Conservation (phyloP, 768 basidiomycete genomes). For the Pleurotus citrinopileatus region DNA sequence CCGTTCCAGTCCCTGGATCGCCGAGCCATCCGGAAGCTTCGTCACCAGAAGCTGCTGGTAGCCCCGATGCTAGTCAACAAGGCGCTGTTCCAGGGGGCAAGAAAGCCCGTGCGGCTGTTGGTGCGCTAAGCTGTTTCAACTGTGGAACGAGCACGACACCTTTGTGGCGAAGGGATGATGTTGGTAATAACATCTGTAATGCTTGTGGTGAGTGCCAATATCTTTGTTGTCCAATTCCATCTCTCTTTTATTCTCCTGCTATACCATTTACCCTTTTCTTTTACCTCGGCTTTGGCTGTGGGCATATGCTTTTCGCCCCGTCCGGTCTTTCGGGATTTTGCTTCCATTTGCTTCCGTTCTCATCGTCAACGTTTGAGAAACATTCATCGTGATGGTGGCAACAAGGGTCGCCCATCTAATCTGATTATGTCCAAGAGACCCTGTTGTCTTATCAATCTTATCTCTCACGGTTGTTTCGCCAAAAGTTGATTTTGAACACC, state of each 20-base stretch:
- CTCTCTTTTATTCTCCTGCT: constrained; percentile 10
- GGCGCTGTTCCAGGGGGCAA: constrained; percentile 26
- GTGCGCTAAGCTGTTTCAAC: constrained; percentile 82
- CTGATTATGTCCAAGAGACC: constrained; percentile 1
- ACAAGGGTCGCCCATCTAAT: constrained; percentile 10
- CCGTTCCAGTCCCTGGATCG: neutral
- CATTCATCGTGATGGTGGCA: constrained; percentile 6
- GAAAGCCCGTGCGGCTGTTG: constrained; percentile 46
- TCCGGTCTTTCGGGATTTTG: neutral
- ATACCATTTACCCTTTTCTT: constrained; percentile 9
- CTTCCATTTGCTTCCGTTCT: constrained; percentile 8
- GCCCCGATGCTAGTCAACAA: constrained; percentile 28
- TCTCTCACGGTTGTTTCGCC: constrained; percentile 10
- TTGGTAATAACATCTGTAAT: constrained; percentile 93
- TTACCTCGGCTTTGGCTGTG: neutral
- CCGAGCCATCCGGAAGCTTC: constrained; percentile 20
- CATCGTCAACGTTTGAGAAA: constrained; percentile 8
- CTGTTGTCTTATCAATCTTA: constrained; percentile 13
- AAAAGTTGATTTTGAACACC: constrained; percentile 1
- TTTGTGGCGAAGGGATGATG: constrained; percentile 85
- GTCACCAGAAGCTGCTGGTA: constrained; percentile 25
- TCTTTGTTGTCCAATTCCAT: constrained; percentile 10
- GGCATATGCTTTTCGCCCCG: constrained; percentile 6
- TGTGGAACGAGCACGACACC: constrained; percentile 90
- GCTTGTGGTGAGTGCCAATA: constrained; percentile 84